Evolutionary conservation across 1,284 basidiomycete genomes (phyloP).

Genomic region (Ceratobasidium sp.): DNA sequence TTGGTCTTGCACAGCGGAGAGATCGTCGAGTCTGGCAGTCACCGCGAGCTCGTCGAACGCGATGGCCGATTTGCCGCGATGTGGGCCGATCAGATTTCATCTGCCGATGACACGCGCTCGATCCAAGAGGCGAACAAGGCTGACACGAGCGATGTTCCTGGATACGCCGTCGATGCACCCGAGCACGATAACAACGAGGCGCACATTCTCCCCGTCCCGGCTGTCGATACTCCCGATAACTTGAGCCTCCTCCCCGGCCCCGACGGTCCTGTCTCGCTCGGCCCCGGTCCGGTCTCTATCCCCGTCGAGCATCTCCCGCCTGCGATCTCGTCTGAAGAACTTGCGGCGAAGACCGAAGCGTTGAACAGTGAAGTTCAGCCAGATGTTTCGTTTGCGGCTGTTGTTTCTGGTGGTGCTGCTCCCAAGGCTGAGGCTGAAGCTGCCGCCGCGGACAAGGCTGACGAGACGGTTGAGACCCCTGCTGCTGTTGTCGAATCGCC

Average conservation of each 20-base stretch:
- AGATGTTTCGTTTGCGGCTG: conserved; percentile 41
- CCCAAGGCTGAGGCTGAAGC: neutral
- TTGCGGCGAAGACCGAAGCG: neutral
- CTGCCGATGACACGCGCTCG: conserved; percentile 59
- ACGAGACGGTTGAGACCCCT: neutral
- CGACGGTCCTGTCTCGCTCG: conserved; percentile 7
- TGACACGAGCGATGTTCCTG: conserved; percentile 60
- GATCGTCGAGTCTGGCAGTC: conserved; percentile 82
- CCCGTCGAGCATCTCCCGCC: conserved; percentile 18
- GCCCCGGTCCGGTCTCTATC: conserved; percentile 10
- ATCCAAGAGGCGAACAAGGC: conserved; percentile 57
- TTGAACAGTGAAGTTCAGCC: conserved; percentile 17
- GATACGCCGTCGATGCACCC: conserved; percentile 37
- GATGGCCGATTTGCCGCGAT: conserved; percentile 81
- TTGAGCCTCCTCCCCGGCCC: conserved; percentile 5
- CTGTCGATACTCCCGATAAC: conserved; percentile 29
- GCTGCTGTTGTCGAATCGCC: neutral
- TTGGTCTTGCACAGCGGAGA: conserved; percentile 84
- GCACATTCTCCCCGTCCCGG: conserved; percentile 26
- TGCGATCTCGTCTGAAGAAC: conserved; percentile 21
- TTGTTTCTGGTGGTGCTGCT: conserved; percentile 3
- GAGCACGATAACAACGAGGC: conserved; percentile 7
- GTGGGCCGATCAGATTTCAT: conserved; percentile 83
- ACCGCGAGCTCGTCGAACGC: conserved; percentile 75
- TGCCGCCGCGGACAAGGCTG: neutral